A percentile compares a stretch with the other conserved stretches of the same genome.
These are phyloP conservation scores for Rhodosporidiobolus sp. DNA, from an alignment of 768 basidiomycete genomes.

Conservation along the genomic window DNA sequence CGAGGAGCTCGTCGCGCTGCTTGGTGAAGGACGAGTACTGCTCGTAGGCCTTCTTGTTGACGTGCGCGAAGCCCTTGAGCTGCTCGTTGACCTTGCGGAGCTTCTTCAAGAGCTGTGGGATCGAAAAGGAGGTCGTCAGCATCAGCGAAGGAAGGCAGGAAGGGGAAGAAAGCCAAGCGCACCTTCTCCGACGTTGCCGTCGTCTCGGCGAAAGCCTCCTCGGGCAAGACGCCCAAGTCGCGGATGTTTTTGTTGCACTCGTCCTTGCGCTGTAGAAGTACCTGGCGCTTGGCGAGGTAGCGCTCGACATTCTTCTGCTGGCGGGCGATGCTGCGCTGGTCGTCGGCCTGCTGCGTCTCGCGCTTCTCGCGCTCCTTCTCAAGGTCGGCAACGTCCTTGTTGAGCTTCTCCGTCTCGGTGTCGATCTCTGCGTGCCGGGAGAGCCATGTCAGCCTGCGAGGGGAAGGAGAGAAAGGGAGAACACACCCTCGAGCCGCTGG, in stretches of 20 bases:
- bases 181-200: slow-evolving; percentile 76
- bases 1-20: slow-evolving; percentile 83
- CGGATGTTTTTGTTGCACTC: slow-evolving; percentile 94
- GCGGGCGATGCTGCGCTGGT: slow-evolving; percentile 76
- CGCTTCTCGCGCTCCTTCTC: slow-evolving; percentile 62
- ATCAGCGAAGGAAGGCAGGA: too few relatives aligned
- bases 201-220: slow-evolving; percentile 88
- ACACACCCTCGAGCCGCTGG: slow-evolving; percentile 62
- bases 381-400: slow-evolving; percentile 37
- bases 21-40: slow-evolving; percentile 98
- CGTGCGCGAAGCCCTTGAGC: slow-evolving; percentile 93
- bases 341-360: slow-evolving; percentile 79
- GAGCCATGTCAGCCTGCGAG: slow-evolving; percentile 48
- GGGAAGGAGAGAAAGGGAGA: neutral
- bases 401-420: slow-evolving; percentile 36
- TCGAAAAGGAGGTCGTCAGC: too few relatives aligned
- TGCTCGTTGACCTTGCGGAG: slow-evolving; percentile 89
- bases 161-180: slow-evolving; percentile 44
- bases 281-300: slow-evolving; percentile 85
- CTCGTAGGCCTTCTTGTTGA: slow-evolving; percentile 99
- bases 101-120: slow-evolving; percentile 75
- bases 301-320: slow-evolving; percentile 95
- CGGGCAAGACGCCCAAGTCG: slow-evolving; percentile 91
- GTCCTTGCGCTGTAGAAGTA: slow-evolving; percentile 77
- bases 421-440: slow-evolving; percentile 59